Evolutionary conservation across 371 early-diverging fungal species (phyloP), one percentile per base, ranked within the genome.

Genomic region (Zopfochytrium polystomum): DNA sequence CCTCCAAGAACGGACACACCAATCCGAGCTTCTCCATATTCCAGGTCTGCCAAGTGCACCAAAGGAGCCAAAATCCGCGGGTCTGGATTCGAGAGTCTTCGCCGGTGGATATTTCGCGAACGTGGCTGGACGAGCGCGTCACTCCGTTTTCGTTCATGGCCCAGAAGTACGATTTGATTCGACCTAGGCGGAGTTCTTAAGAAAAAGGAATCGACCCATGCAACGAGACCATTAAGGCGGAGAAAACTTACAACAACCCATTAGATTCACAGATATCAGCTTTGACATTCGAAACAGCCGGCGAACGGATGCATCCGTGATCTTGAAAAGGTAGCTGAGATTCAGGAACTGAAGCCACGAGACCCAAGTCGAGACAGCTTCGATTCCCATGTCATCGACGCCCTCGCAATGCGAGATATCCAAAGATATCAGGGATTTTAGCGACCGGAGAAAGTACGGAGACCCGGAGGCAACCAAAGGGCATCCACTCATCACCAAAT

Each of bases 31-130:
- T 66, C 7, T 25, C 33, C 43, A 71, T 66, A 32, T 62, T 56
- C 61, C 67, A 71, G 15, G 54, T 35, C 51, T 66, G 66, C 55
- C 63, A 74, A 18, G 66, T 67, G 67, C 72, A 75, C 75, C 75
- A 75, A 5, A 75, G 64, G 1, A 75, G 59, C 75, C 75, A 75
- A 50, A 72, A 72, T 25, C 75, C 75, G 3, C 70, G 43, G 1
- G 70, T 70, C 54, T 75, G 75, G 34, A 75, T 70, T 25, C 72
- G 52, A 7, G 75, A 69, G 55, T 75, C 75, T 60, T 75, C 75
- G 1, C 75, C 75, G 25, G 70, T 55, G 20, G 60, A 52, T 5
- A 75, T 25, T 35, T 75, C 75, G n/a, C 58, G 33, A 4, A 75
- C n/a, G 11, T 63, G 67, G 1, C 58, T 51, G 27, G 65, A 50